These are phyloP conservation scores for Boletus speciosus DNA, from an alignment of 768 basidiomycete genomes.

Conservation along the genomic window DNA sequence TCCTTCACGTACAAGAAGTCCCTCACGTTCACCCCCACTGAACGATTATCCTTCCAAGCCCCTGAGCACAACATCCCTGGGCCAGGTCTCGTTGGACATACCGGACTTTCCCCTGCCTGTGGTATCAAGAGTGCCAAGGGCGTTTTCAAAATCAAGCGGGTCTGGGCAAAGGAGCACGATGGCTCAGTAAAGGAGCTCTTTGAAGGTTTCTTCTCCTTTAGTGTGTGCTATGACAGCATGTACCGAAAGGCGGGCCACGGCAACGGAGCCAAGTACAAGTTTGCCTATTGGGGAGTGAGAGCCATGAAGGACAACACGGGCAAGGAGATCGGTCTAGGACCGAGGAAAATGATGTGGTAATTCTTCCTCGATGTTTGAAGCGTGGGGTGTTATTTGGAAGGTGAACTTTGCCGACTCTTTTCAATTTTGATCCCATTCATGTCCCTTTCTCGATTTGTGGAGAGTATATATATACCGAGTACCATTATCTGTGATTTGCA, in stretches of 20 bases:
- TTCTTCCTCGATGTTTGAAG: neutral
- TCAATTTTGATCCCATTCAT: neutral
- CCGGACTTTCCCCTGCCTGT: slow-evolving; percentile 23
- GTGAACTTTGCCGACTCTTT: neutral
- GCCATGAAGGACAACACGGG: slow-evolving; percentile 33
- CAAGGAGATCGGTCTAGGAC: slow-evolving; percentile 34
- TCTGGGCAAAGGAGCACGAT: slow-evolving; percentile 29
- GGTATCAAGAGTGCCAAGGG: slow-evolving; percentile 36
- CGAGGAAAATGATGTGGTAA: slow-evolving; percentile 17
- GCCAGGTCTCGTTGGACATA: slow-evolving; percentile 29
- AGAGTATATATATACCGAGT: neutral
- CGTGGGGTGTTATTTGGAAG: neutral
- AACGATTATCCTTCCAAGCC: slow-evolving; percentile 24
- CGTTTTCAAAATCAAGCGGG: slow-evolving; percentile 33
- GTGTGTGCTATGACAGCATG: slow-evolving; percentile 32
- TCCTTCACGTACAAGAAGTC: slow-evolving; percentile 23
- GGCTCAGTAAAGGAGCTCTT: slow-evolving; percentile 33
- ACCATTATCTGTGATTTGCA: neutral
- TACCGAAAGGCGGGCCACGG: slow-evolving; percentile 38
- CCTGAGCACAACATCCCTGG: slow-evolving; percentile 20
- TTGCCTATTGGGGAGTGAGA: slow-evolving; percentile 39
- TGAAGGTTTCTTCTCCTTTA: slow-evolving; percentile 39
- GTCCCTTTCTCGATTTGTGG: slow-evolving; percentile 6
- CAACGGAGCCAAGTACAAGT: slow-evolving; percentile 25
- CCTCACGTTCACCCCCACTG: slow-evolving; percentile 28